Evolutionary conservation across 306 rosid genomes (phyloP), one percentile per base, ranked within the genome.

Genomic region (Ceratonia siliqua): DNA sequence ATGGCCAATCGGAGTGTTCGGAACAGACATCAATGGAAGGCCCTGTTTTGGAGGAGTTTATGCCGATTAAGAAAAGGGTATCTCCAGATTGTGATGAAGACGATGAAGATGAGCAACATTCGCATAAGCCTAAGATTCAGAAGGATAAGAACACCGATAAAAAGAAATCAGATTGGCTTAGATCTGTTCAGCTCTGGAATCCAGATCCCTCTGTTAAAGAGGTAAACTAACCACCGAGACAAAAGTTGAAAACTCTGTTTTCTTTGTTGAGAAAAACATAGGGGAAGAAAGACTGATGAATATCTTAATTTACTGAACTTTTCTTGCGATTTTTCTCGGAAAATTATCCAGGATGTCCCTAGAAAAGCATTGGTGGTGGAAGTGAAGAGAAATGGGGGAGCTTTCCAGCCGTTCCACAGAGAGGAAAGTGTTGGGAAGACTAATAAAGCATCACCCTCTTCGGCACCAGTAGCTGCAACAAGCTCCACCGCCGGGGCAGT

Each of bases 181-280:
- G 90, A 87, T 94, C 98, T 3, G 97, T 87, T 75, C 97, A 89
- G 86, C 74, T 94, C 11, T 94, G 97, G 98, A 88, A 87, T 56
- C 85, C 87, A 61, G 88, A 85, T 74, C 88, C 86, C 65, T 53
- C 78, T 28, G 21, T 71, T 12, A 83, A 81, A 66, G 90, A 88
- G 93, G 98, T 94, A 83, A 5, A 64, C 61, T n/a, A n/a, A n/a
- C n/a, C n/a, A n/a, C n/a, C n/a, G n/a, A n/a, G n/a, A n/a, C n/a
- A n/a, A n/a, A n/a, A n/a, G n/a, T n/a, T n/a, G n/a, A n/a, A n/a
- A n/a, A n/a, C n/a, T n/a, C n/a, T n/a, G n/a, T n/a, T n/a, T n/a
- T n/a, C n/a, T n/a, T 3, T 15, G 11, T 7, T 18, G 38, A 21
- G 48, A 36, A 33, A 62, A 38, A 25, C 20, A 33, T 0, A 35